Percentiles rank a stretch among this genome's conserved stretches.
These are phyloP conservation scores for Phyllosticta citrichinensis DNA, from an alignment of 2,329 filamentous ascomycete genomes.

Conservation along the genomic window DNA sequence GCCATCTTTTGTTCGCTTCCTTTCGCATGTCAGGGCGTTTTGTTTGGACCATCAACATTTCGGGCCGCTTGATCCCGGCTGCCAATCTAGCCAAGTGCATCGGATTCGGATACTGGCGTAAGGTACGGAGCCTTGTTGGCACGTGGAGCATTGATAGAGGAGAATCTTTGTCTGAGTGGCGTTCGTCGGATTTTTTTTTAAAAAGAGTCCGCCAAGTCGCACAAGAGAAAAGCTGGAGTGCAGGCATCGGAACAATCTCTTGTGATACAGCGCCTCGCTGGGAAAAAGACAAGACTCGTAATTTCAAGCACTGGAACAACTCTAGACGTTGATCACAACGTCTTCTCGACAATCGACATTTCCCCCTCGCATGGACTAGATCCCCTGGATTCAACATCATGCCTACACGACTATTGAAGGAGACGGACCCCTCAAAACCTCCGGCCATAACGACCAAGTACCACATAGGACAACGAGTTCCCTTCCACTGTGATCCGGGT, in stretches of 20 bases:
- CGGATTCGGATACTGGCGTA: not conserved
- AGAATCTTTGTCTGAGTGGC: not conserved
- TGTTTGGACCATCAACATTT: not conserved
- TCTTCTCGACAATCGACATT: not conserved
- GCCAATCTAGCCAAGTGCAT: not conserved
- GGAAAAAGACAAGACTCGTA: not conserved
- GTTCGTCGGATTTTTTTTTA: not conserved
- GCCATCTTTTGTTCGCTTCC: not conserved
- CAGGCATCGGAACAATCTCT: not conserved
- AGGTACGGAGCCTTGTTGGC: not conserved
- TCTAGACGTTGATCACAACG: not conserved
- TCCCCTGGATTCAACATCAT: not conserved
- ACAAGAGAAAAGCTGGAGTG: not conserved
- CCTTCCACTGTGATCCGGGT: conserved; percentile 30
- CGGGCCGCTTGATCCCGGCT: too few species aligned
- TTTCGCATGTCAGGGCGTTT: not conserved
- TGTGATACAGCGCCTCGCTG: not conserved
- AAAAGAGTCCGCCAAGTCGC: not conserved
- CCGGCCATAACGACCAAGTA: conserved; percentile 19
- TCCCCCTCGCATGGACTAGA: not conserved
- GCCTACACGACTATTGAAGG: not conserved
- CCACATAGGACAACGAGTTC: conserved; percentile 24
- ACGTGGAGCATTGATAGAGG: not conserved
- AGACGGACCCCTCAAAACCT: not conserved
- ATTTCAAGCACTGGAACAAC: not conserved